Evolutionary conservation across 2,329 filamentous ascomycete species (phyloP), one percentile per base, ranked within the genome.

Genomic region (Amauroascus niger): DNA sequence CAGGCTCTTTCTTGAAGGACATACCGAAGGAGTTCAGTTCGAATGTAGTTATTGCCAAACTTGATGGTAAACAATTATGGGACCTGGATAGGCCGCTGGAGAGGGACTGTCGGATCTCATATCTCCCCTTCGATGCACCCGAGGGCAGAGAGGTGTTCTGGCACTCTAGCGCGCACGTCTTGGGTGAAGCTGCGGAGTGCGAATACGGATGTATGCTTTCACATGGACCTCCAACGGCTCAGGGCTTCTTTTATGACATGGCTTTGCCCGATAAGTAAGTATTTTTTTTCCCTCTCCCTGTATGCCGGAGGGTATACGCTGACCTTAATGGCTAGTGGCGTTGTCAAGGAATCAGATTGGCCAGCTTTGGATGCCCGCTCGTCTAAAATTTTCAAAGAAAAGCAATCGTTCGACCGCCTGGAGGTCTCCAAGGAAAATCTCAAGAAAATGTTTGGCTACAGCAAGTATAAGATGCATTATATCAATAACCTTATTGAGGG

Each of bases 181-280:
- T 98, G n/a, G 93, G 93, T 62, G 93, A 97, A 72, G 90, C 90
- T 56, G 87, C 86, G 48, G 93, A 98, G 73, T 81, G 86, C 65
- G 81, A 89, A 64, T 98, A 89, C 67, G 88, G 89, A 56, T 96
- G 91, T 73, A 84, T 87, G 63, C 80, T 96, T 44, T 96, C 89
- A 70, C 94, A 96, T 67, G 93, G 93, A 22, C 93, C 93, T 32
- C 93, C 88, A 8, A 89, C 91, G 43, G 82, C 89, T 51, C 85
- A 90, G 69, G 91, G 89, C 37, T 96, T 95, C 77, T 96, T 95
- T 78, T 97, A 96, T 71, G 88, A 97, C 72, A 96, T 97, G 90
- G 86, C 86, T 30, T 77, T 88, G 43, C 81, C 86, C 45, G 83
- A 85, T 37, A 82, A 83, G 65, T 72, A 66, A 51, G 65, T n/a